Base-by-base conservation (phyloP, 228 moss, liverwort and hornwort genomes). In the Sphagnum fallax region DNA sequence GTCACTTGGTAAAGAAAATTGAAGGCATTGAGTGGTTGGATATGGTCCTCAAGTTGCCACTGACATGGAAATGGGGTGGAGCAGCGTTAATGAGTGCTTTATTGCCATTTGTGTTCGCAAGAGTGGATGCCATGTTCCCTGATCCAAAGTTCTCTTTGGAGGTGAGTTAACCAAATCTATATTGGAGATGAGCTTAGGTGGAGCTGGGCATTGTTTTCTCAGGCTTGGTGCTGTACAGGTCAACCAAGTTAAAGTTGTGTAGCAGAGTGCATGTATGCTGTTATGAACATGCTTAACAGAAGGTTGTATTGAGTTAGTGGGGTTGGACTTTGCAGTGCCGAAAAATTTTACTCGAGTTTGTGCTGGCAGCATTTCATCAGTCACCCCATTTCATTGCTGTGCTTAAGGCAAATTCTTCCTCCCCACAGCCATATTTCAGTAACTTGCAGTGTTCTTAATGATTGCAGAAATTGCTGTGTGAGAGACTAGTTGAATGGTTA, bases 111-210 rank as follows among this genome's bases (percentile, higher is more conserved):
- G 87, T 93, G 48, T 93, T 98, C 66, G 57, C 68, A 60, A 78
- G 98, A 74, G 88, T 87, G 57, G 93, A 98, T 77, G 90, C 98
- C 32, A 89, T 98, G 94, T 81, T 98, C 62, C 91, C 93, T 51
- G 91, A 98, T 77, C 87, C 88, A 67, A 79, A 81, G 53, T 93
- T 92, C 71, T 74, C 81, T 47, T 73, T 60, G 47, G 67, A 90
- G 92, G 94, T 94, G 67, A 12, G 14, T n/a, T 16, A 14, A 66
- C 13, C 13, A 49, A 66, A 66, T 11, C 18, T 32, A 32, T 32
- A 32, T 32, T 32, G 32, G 32, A 32, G 51, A 51, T 48, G 49
- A 6, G 51, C 6, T 32, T 32, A 32, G 32, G 32, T 32, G 32
- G 32, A 32, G 32, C 32, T 32, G 32, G 32, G 32, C 32, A 1